Conservation (phyloP, 495 filamentous ascomycete genomes). For the Podospora pseudoanserina region DNA sequence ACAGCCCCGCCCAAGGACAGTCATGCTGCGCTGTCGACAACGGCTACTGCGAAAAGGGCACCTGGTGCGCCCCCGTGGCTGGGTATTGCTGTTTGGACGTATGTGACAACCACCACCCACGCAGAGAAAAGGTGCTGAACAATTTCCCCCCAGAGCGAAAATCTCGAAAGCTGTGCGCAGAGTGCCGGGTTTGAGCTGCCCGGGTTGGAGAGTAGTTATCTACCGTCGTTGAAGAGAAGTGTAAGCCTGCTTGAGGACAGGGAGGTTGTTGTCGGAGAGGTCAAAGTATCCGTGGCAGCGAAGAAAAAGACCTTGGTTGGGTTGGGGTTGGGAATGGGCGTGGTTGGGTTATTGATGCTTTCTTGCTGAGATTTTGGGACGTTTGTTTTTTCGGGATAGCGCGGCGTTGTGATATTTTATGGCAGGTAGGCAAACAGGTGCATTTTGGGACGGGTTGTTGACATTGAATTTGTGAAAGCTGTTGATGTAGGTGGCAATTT, state of each 20-base stretch:
- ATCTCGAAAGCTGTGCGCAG: conserved; percentile 34
- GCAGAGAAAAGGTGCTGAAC: conserved; percentile 12
- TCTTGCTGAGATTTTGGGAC: conserved; percentile 15
- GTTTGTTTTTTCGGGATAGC: neutral
- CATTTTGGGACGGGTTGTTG: neutral
- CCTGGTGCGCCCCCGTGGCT: conserved; percentile 40
- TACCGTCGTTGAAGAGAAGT: neutral
- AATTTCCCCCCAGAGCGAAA: conserved; percentile 31
- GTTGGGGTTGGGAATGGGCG: conserved; percentile 19
- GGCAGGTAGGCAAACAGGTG: neutral
- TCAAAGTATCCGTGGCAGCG: conserved; percentile 19
- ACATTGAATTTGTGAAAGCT: neutral
- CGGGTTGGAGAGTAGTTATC: neutral
- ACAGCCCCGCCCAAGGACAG: conserved; percentile 37
- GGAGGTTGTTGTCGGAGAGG: neutral
- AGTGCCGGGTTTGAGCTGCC: conserved; percentile 37
- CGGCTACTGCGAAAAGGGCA: conserved; percentile 37
- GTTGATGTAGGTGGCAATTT: neutral
- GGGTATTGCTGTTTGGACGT: conserved; percentile 36
- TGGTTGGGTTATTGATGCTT: conserved; percentile 24
- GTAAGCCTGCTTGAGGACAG: neutral
- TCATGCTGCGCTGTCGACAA: conserved; percentile 39
- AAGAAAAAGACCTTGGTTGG: conserved; percentile 11
- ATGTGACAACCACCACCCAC: neutral
- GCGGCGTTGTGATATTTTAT: neutral